These are phyloP conservation scores for Blastomyces parvus DNA, from an alignment of 2,329 filamentous ascomycete genomes.

Conservation along the genomic window DNA sequence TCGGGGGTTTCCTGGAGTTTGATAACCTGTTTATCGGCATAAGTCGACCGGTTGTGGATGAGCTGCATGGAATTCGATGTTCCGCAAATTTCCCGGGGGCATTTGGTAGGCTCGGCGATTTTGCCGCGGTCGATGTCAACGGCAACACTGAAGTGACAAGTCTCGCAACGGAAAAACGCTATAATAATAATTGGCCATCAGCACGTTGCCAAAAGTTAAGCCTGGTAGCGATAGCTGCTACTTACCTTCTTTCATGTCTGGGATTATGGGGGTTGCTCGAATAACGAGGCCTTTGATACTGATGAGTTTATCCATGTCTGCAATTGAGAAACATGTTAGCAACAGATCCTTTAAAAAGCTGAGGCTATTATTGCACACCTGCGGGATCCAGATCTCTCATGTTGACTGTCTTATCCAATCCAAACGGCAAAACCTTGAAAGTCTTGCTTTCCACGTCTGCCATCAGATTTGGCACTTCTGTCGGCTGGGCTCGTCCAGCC, in stretches of 20 bases:
- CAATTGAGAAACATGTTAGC: background rate
- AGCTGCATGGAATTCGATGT: conserved; percentile 97
- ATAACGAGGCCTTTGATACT: conserved; percentile 95
- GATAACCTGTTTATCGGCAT: conserved; percentile 97
- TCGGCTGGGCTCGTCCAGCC: conserved; percentile 22
- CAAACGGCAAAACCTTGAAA: conserved; percentile 84
- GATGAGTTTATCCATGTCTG: conserved; percentile 91
- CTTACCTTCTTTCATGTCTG: conserved; percentile 84
- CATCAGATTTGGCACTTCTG: conserved; percentile 57
- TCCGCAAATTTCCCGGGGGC: conserved; percentile 70
- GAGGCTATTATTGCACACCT: conserved; percentile 37
- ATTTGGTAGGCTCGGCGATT: conserved; percentile 87
- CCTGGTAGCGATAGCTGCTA: background rate
- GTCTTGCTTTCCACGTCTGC: conserved; percentile 68
- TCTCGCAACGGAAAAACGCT: conserved; percentile 91
- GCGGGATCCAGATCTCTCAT: conserved; percentile 88
- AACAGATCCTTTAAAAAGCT: background rate
- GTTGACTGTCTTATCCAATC: conserved; percentile 77
- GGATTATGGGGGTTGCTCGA: conserved; percentile 88
- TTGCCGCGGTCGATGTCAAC: conserved; percentile 91
- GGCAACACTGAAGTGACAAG: conserved; percentile 83
- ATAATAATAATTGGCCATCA: conserved; percentile 8
- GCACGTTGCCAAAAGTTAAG: background rate
- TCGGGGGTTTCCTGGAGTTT: conserved; percentile 97
- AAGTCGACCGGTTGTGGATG: conserved; percentile 87